Evolutionary conservation across 352 stramenopile genomes (phyloP).

Genomic region (Thraustochytrium sp.): DNA sequence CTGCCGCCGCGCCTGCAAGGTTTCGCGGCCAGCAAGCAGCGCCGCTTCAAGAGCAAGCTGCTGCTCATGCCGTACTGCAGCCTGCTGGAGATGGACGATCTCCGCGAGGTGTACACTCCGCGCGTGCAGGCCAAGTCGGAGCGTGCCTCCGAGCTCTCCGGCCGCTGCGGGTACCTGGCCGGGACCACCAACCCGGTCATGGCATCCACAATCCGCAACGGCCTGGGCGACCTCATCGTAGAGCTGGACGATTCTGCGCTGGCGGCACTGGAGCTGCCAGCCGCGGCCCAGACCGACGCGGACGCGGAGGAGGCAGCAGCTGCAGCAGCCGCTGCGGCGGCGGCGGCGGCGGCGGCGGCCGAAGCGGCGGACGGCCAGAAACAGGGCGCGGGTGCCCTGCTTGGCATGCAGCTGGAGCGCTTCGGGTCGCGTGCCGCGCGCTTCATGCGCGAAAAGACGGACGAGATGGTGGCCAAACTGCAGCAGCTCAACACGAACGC

Average conservation of each 20-base stretch:
- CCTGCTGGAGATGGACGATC: conserved; percentile 24
- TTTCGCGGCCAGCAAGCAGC: background rate
- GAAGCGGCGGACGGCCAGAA: background rate
- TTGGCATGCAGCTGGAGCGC: background rate
- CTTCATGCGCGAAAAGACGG: conserved; percentile 9
- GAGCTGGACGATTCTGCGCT: background rate
- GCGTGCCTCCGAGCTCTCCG: background rate
- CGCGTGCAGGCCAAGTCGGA: background rate
- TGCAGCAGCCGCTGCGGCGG: background rate
- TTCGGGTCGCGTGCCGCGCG: background rate
- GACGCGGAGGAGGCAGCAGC: background rate
- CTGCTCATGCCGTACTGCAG: conserved; percentile 35
- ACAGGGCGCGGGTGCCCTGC: background rate
- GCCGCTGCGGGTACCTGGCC: conserved; percentile 19
- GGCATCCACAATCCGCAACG: background rate
- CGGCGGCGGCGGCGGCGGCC: background rate
- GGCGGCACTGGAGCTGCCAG: background rate
- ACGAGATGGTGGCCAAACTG: conserved; percentile 27
- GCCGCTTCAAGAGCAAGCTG: conserved; percentile 1
- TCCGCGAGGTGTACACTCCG: conserved; percentile 26
- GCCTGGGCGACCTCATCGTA: background rate
- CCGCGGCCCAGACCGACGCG: no score
- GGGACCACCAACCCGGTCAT: conserved; percentile 8
- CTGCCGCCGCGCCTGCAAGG: background rate
- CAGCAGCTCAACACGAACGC: background rate